A percentile compares a stretch with the other conserved stretches of the same genome.
phyloP scores from a whole-genome alignment of 208 protist species.

The Trypanosoma cruzi region DNA sequence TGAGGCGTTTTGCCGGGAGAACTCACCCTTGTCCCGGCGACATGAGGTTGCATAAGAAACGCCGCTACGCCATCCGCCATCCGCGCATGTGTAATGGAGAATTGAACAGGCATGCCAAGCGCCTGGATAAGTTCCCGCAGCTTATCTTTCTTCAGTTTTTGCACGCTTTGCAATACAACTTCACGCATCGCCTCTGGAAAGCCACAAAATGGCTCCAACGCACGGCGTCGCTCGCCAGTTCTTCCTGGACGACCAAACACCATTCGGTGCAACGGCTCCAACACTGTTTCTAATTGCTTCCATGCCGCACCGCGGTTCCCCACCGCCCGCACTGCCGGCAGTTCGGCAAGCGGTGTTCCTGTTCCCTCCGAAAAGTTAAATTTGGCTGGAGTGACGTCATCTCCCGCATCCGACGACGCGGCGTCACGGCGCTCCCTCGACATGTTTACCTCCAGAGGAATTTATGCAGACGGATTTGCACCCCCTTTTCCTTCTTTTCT shows the following conservation, averaged over 20 bases:
- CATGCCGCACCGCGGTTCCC: conserved; percentile 33
- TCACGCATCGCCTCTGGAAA: conserved; percentile 43
- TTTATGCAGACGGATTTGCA: neutral
- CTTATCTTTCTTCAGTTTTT: conserved; percentile 53
- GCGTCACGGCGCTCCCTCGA: neutral
- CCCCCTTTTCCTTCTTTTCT: neutral
- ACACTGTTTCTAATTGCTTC: conserved; percentile 43
- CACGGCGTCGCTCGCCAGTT: conserved; percentile 43
- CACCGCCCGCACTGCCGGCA: conserved; percentile 50
- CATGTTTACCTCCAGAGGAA: neutral
- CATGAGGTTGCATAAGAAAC: conserved; percentile 68
- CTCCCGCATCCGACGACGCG: conserved; percentile 15
- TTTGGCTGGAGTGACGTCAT: conserved; percentile 19
- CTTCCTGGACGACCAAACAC: conserved; percentile 63
- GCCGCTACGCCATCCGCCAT: conserved; percentile 41
- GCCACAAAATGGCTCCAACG: conserved; percentile 63
- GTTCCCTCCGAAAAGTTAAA: conserved; percentile 57
- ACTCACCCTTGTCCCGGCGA: conserved; percentile 19
- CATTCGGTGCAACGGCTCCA: conserved; percentile 76
- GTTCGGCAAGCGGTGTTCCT: conserved; percentile 46
- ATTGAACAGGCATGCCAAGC: conserved; percentile 43
- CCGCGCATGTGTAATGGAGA: conserved; percentile 36
- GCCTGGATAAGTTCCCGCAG: conserved; percentile 54
- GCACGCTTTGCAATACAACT: conserved; percentile 41
- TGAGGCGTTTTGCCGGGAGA: neutral